Percentiles rank a stretch among this genome's conserved stretches.
Evolutionary conservation across 148 eudicot genomes (phyloP).

Genomic region (Polygonum aviculare): DNA sequence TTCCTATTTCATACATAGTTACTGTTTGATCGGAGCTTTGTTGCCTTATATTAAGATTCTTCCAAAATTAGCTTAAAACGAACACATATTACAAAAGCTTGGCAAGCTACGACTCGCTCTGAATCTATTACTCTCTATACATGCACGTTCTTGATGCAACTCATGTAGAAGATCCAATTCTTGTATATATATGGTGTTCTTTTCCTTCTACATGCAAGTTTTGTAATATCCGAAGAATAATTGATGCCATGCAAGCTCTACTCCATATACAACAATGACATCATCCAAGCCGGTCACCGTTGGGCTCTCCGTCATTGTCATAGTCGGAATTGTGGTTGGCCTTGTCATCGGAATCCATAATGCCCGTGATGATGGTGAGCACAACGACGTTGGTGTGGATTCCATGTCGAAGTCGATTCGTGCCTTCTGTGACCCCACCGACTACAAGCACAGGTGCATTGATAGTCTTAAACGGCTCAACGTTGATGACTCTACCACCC

Average conservation of each 20-base stretch:
- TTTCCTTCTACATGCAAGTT: neutral
- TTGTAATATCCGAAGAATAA: neutral
- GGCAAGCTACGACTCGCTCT: neutral
- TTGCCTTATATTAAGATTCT: neutral
- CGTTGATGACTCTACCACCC: constrained; percentile 34
- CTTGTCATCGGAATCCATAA: constrained; percentile 21
- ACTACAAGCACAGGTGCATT: constrained; percentile 38
- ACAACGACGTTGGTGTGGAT: neutral
- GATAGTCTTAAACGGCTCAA: constrained; percentile 24
- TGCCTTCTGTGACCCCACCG: constrained; percentile 39
- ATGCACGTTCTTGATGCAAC: neutral
- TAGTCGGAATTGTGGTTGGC: constrained; percentile 29
- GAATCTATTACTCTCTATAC: neutral
- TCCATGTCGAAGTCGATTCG: constrained; percentile 28
- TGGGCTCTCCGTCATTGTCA: constrained; percentile 29
- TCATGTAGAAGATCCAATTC: neutral
- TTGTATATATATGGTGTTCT: too few species aligned
- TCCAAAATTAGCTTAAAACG: neutral
- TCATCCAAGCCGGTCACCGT: constrained; percentile 23
- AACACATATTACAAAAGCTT: neutral
- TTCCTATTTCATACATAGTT: neutral
- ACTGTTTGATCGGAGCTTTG: neutral
- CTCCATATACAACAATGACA: neutral
- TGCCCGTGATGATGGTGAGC: neutral
- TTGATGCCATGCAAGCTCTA: too few species aligned